Conservation (phyloP, 2,329 filamentous ascomycete species). For the Colletotrichum destructivum region DNA sequence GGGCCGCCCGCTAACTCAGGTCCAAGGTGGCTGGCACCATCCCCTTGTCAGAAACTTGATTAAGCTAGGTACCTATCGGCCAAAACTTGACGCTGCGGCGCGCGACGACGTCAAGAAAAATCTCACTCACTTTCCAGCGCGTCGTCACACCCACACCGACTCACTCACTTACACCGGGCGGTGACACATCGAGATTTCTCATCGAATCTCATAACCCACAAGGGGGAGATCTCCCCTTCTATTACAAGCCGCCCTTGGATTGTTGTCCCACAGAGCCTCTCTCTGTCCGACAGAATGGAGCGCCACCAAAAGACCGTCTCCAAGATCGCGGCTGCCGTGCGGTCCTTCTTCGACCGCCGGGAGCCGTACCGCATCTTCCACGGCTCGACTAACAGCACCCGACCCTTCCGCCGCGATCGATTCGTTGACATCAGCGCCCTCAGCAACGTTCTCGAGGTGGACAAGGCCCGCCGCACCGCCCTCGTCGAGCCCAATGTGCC, state of each 20-base stretch:
- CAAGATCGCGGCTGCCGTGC: constrained; percentile 63
- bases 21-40: not conserved
- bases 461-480: constrained; percentile 68
- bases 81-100: constrained; percentile 7
- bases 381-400: constrained; percentile 83
- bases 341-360: constrained; percentile 62
- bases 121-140: not conserved
- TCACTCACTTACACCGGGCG: constrained; percentile 1
- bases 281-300: constrained; percentile 57
- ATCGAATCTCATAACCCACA: not conserved
- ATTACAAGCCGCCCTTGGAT: not conserved
- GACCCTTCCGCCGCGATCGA: constrained; percentile 61
- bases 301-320: constrained; percentile 65
- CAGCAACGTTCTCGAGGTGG: constrained; percentile 74
- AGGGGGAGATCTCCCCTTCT: not conserved
- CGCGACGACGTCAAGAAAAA: constrained; percentile 12
- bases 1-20: not conserved
- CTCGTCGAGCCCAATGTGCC: constrained; percentile 83
- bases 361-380: constrained; percentile 82
- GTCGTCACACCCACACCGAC: not conserved
- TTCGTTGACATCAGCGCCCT: constrained; percentile 78
- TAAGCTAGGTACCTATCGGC: not conserved
- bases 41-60: constrained; percentile 32
- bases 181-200: constrained; percentile 3
- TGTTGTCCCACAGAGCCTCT: not conserved